Evolutionary conservation across 768 basidiomycete species (phyloP), one percentile per base, ranked within the genome.

Genomic region (Lactarius hatsudake): DNA sequence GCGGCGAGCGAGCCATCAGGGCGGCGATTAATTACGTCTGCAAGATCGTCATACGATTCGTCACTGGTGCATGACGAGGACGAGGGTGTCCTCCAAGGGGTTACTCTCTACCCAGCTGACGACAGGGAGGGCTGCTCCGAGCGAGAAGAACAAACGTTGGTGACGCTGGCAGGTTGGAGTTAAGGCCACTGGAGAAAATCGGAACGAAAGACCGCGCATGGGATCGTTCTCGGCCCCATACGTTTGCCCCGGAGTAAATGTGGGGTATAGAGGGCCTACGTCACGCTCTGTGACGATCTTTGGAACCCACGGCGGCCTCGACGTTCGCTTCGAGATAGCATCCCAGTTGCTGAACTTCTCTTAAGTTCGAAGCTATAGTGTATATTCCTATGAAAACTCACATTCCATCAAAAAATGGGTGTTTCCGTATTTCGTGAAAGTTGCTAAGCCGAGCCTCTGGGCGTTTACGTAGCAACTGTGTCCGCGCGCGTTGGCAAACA

Each of bases 231-330:
- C 43, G 10, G 23, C 15, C 23, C 18, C 34, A 12, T 45, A 64
- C 23, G 67, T 43, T 18, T 57, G 18, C 23, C 62, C 67, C 26
- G 67, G 32, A 7, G 59, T 32, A 40, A 68, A 54, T 5, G 28
- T 0, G 23, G 53, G 63, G 42, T 7, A 48, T 48, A 32, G 26
- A 4, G 8, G 36, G 34, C 30, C n/a, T 12, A 23, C 26, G 34
- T 60, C 53, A 20, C 40, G 10, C 13, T 34, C 34, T 32, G 34
- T n/a, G 9, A 48, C 36, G 36, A 68, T 42, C 26, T 13, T 54
- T 38, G 67, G 67, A 55, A 64, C 32, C 67, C 67, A 68, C 9
- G 67, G 67, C 15, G 67, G 67, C 32, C 26, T 56, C n/a, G 55
- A 38, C 28, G 53, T 45, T 45, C 67, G 67, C 7, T 28, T 64